Percentiles rank a stretch among this genome's conserved stretches.
phyloP scores from a whole-genome alignment of 2,329 filamentous ascomycete species.

The Clonostachys rosea region DNA sequence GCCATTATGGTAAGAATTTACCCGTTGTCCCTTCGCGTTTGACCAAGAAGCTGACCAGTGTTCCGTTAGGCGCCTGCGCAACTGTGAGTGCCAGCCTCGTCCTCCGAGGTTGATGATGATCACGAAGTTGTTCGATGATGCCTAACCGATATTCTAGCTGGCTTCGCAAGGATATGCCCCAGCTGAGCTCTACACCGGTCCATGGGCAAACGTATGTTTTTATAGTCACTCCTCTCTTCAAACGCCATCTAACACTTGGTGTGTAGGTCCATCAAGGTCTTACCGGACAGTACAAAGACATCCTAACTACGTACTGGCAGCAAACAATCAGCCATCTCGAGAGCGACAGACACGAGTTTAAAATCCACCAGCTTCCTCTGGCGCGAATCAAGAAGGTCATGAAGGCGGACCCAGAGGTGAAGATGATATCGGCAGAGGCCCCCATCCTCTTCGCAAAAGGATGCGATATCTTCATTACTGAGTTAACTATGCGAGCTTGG shows the following conservation, averaged over 20 bases:
- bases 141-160: conserved; percentile 52
- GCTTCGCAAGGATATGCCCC: conserved; percentile 84
- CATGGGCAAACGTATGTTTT: conserved; percentile 82
- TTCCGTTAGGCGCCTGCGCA: conserved; percentile 38
- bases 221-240: not conserved
- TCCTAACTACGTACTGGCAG: conserved; percentile 98
- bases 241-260: not conserved
- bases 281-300: conserved; percentile 89
- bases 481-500: conserved; percentile 98
- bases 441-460: conserved; percentile 98
- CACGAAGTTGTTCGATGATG: conserved; percentile 6
- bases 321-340: conserved; percentile 96
- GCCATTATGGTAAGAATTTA: conserved; percentile 65
- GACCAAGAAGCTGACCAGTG: not conserved
- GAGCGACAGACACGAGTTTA: conserved; percentile 95
- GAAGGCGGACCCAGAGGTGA: conserved; percentile 98
- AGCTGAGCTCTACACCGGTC: conserved; percentile 88
- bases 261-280: conserved; percentile 88
- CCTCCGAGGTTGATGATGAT: not conserved
- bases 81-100: conserved; percentile 22
- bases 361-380: conserved; percentile 91
- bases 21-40: not conserved
- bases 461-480: conserved; percentile 98
- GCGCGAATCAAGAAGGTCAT: conserved; percentile 99
- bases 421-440: conserved; percentile 99